Evolutionary conservation across 306 rosid genomes (phyloP).

Genomic region (Vicia villosa): DNA sequence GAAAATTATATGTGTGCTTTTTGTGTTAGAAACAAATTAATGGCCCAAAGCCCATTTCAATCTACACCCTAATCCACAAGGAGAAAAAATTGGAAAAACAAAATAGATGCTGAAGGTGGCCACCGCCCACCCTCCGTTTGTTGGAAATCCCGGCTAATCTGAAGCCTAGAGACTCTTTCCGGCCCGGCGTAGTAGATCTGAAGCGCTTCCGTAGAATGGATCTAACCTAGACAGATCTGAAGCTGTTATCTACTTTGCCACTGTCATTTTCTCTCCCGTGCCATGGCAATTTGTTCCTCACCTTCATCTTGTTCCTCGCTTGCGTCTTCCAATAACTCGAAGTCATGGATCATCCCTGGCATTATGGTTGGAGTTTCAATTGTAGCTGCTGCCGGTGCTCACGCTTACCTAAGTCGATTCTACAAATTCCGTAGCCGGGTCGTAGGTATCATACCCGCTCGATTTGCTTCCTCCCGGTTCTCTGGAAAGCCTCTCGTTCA

Average conservation of each 20-base stretch:
- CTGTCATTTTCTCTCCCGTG: not conserved
- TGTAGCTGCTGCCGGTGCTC: slow-evolving; percentile 78
- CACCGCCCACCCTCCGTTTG: too few species aligned
- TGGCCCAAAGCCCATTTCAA: too few species aligned
- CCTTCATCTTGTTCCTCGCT: slow-evolving; percentile 47
- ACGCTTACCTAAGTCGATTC: slow-evolving; percentile 52
- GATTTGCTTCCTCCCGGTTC: slow-evolving; percentile 84
- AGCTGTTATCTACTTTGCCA: not conserved
- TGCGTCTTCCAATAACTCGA: slow-evolving; percentile 55
- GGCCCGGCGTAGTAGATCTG: too few species aligned
- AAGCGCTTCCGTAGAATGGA: too few species aligned
- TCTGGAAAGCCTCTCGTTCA: slow-evolving; percentile 84
- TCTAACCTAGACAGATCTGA: not conserved
- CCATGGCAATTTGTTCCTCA: slow-evolving; percentile 45
- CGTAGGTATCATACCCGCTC: slow-evolving; percentile 90
- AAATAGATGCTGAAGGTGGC: too few species aligned
- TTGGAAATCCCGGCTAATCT: too few species aligned
- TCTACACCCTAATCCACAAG: too few species aligned
- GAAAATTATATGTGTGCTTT: too few species aligned
- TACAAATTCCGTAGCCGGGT: slow-evolving; percentile 82
- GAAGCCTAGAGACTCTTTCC: too few species aligned
- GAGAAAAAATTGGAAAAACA: too few species aligned
- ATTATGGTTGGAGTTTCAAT: slow-evolving; percentile 70
- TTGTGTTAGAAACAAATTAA: too few species aligned
- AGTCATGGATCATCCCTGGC: slow-evolving; percentile 74